These are phyloP conservation scores for Glaciozyma antarctica DNA, from an alignment of 768 basidiomycete genomes.

Conservation along the genomic window DNA sequence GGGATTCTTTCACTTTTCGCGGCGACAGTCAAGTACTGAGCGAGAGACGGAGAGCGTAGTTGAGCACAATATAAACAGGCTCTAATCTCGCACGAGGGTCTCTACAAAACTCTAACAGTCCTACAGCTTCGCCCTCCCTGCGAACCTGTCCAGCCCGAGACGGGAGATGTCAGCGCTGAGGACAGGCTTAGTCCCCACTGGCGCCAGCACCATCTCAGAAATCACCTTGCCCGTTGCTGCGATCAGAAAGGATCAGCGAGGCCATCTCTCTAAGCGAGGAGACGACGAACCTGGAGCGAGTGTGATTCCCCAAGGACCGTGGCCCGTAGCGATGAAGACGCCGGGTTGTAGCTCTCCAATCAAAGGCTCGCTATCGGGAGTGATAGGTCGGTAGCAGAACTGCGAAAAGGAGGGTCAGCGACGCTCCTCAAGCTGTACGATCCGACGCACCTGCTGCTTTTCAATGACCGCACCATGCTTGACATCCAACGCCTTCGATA, in stretches of 20 bases:
- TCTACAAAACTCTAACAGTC: too few species aligned
- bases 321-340: slow-evolving; percentile 40
- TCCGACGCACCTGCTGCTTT: slow-evolving; percentile 9
- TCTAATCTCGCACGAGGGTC: too few species aligned
- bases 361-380: slow-evolving; percentile 38
- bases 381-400: slow-evolving; percentile 43
- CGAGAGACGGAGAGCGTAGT: too few species aligned
- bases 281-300: slow-evolving; percentile 7
- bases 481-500: slow-evolving; percentile 18
- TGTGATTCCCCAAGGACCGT: slow-evolving; percentile 41
- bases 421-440: neutral
- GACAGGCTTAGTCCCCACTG: too few species aligned
- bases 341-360: slow-evolving; percentile 37
- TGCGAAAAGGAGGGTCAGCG: neutral
- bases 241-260: neutral
- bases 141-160: slow-evolving; percentile 8
- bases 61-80: too few species aligned
- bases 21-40: too few species aligned
- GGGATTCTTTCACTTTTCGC: too few species aligned
- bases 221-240: slow-evolving; percentile 17
- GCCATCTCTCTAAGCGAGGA: neutral
- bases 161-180: slow-evolving; percentile 11
- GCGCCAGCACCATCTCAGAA: slow-evolving; percentile 12
- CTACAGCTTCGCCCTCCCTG: too few species aligned
- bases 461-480: slow-evolving; percentile 23